phyloP scores from a whole-genome alignment of 208 protist genomes.

The Leishmania braziliensis region DNA sequence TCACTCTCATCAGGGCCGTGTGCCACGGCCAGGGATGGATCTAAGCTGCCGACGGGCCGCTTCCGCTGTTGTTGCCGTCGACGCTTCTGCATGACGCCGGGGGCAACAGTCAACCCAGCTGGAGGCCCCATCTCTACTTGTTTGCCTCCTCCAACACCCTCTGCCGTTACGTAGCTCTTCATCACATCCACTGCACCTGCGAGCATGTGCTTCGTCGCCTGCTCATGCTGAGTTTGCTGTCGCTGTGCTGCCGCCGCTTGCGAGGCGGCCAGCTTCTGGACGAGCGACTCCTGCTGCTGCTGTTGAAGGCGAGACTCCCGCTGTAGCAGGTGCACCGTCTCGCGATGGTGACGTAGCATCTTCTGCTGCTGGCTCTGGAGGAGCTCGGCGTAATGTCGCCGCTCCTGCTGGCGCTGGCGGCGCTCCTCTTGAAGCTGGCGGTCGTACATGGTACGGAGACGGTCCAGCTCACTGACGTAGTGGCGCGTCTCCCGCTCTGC shows the following conservation, averaged over 20 bases:
- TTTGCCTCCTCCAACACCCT: background rate
- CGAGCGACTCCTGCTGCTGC: slow-evolving; percentile 47
- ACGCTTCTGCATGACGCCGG: background rate
- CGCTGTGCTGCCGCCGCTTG: slow-evolving; percentile 35
- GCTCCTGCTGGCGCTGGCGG: slow-evolving; percentile 52
- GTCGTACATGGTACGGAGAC: slow-evolving; percentile 40
- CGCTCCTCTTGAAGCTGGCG: slow-evolving; percentile 50
- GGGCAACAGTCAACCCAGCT: background rate
- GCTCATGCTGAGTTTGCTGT: slow-evolving; percentile 31
- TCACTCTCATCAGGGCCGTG: background rate
- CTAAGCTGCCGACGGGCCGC: background rate
- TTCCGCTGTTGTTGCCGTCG: background rate
- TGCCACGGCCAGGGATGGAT: background rate
- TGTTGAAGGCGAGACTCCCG: slow-evolving; percentile 47
- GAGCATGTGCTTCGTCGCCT: slow-evolving; percentile 37
- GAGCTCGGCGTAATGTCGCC: slow-evolving; percentile 53
- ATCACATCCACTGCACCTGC: slow-evolving; percentile 37
- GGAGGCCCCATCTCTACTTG: background rate
- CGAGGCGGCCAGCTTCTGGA: slow-evolving; percentile 41
- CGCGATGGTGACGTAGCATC: slow-evolving; percentile 49
- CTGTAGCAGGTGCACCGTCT: slow-evolving; percentile 45
- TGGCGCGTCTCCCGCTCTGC: slow-evolving; percentile 43
- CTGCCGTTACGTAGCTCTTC: slow-evolving; percentile 21
- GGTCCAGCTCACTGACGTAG: slow-evolving; percentile 59
- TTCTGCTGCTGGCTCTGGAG: slow-evolving; percentile 50